A percentile compares a stretch with the other conserved stretches of the same genome.
These are phyloP conservation scores for Agroathelia rolfsii DNA, from an alignment of 1,284 basidiomycete species.

Conservation along the genomic window DNA sequence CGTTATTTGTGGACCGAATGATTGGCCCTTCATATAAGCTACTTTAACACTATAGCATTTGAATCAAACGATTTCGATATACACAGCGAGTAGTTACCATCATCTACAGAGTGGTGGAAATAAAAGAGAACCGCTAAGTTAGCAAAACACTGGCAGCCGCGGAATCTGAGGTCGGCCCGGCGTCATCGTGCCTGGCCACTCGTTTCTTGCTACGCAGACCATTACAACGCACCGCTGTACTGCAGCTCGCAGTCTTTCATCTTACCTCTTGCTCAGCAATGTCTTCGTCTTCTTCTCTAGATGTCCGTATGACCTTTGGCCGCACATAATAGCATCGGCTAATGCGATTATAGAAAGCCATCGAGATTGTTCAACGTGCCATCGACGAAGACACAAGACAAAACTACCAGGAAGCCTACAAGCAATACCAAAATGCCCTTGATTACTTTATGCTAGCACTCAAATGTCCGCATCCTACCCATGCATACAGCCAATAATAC, in stretches of 20 bases:
- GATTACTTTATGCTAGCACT: conserved; percentile 90
- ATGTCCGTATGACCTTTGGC: conserved; percentile 22
- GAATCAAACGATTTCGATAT: too few species aligned
- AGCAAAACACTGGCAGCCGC: too few species aligned
- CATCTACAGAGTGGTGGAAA: too few species aligned
- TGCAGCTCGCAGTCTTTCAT: neutral
- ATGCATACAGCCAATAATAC: neutral
- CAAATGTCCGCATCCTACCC: too few species aligned
- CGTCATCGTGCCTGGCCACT: too few species aligned
- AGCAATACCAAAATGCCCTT: conserved; percentile 88
- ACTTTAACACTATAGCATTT: too few species aligned
- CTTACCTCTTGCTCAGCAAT: neutral
- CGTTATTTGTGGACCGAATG: too few species aligned
- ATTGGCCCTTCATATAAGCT: too few species aligned
- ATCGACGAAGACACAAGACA: conserved; percentile 93
- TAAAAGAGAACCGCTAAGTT: too few species aligned
- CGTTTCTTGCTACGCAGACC: too few species aligned
- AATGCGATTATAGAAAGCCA: conserved; percentile 62
- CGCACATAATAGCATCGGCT: neutral
- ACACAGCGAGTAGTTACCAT: too few species aligned
- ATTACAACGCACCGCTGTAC: conserved; percentile 1
- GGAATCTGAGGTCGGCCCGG: too few species aligned
- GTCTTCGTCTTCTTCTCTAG: conserved; percentile 1
- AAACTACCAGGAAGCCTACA: conserved; percentile 92
- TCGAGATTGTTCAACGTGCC: conserved; percentile 89